Evolutionary conservation across 2,329 filamentous ascomycete genomes (phyloP), one percentile per base, ranked within the genome.

Genomic region (Phialophora macrospora): DNA sequence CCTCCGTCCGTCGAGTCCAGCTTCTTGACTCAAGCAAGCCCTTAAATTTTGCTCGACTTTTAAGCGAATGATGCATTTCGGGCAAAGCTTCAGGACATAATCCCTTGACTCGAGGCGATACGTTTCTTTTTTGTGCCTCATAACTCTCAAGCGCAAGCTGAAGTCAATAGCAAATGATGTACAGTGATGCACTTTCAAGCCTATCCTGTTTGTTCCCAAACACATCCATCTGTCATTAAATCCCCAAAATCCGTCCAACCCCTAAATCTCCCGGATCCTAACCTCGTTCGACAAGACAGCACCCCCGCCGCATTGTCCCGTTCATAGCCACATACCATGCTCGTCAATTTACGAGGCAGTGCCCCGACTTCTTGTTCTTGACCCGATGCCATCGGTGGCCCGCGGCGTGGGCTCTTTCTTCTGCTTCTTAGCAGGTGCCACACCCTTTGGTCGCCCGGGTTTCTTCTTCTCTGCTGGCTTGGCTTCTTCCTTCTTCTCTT

Each of bases 1-100:
- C 9, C 32, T 34, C 2, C 32, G 32, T 34, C 2, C 32, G 32
- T 34, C 82, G 87, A 60, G 80, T 88, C 0, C 80, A 30, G 30
- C 3, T 30, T 30, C 28, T 30, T 8, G 28, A 30, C 24, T 24
- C 24, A 24, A 24, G 24, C 3, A 24, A 24, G 24, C 24, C 24
- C 24, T 24, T 24, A 3, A 24, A 2, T 2, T 24, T 24, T 24
- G 24, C 24, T 24, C 24, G 24, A 2, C 24, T 24, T 24, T 24
- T 24, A 24, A 24, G 24, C 24, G 3, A 24, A 24, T 3, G 24
- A 24, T 24, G 24, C 24, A 24, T 24, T 2, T 24, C 24, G 24
- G 7, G 38, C 38, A 44, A n/a, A 44, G 14, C 38, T 26, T 7
- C 20, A 24, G 5, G 20, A 12, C 24, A 20, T 4, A 51, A 51